Conservation (phyloP, 345 rosid genomes). For the Pugionium cornutum region DNA sequence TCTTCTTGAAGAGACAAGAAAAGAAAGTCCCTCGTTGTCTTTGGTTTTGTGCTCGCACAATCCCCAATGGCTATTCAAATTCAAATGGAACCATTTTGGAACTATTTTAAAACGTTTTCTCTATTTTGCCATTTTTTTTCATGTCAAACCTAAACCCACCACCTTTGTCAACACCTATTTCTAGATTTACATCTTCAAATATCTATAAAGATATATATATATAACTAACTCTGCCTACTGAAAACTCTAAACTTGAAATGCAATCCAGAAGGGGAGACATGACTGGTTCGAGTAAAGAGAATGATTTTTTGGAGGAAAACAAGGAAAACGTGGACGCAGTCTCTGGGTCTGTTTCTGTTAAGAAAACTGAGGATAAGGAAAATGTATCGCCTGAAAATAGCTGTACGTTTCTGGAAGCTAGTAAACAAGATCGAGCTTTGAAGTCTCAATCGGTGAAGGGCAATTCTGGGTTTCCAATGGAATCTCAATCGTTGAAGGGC, state of each 20-base stretch:
- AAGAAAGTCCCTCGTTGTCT: constrained; percentile 4
- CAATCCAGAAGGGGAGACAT: constrained; percentile 22
- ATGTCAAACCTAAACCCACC: constrained; percentile 20
- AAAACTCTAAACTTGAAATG: constrained; percentile 28
- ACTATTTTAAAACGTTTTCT: background rate
- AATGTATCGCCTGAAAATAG: constrained; percentile 44
- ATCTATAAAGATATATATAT: constrained; percentile 26
- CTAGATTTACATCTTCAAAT: constrained; percentile 13
- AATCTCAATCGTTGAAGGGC: constrained; percentile 48
- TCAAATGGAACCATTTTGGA: constrained; percentile 34
- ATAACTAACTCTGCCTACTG: background rate
- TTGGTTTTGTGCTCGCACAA: constrained; percentile 31
- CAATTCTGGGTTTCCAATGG: constrained; percentile 36
- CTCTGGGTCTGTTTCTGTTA: constrained; percentile 24
- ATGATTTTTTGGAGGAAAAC: constrained; percentile 34
- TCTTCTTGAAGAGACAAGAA: too few species aligned
- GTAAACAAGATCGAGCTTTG: constrained; percentile 34
- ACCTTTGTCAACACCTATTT: constrained; percentile 36
- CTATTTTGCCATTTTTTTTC: background rate
- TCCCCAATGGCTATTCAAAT: constrained; percentile 49
- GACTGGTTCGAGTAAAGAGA: constrained; percentile 32
- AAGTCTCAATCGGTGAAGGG: constrained; percentile 50
- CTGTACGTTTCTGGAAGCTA: constrained; percentile 28
- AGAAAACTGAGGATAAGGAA: constrained; percentile 43
- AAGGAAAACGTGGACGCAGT: constrained; percentile 47